Evolutionary conservation across 2,329 filamentous ascomycete species (phyloP).

Genomic region (Cryphonectria radicalis): DNA sequence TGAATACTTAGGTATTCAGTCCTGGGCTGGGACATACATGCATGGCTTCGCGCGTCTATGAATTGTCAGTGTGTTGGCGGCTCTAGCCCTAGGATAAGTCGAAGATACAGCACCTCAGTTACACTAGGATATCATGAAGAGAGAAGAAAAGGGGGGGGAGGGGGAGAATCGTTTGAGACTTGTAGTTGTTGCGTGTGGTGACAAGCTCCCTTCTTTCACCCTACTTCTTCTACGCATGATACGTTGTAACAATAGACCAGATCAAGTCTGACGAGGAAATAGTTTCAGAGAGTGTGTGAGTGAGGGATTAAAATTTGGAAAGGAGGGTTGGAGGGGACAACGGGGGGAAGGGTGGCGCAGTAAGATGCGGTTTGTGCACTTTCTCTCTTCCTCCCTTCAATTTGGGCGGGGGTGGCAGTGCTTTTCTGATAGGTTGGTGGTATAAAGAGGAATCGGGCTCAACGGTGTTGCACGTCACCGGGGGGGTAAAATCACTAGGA

Average conservation of each 20-base stretch:
- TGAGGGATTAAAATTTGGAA: not conserved
- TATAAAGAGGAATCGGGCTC: not conserved
- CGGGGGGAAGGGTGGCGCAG: too few relatives aligned
- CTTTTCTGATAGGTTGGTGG: not conserved
- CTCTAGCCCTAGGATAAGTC: not conserved
- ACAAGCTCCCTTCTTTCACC: too few relatives aligned
- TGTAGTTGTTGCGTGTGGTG: not conserved
- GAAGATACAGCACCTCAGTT: not conserved
- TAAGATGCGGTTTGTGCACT: too few relatives aligned
- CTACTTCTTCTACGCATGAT: not conserved
- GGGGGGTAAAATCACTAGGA: too few relatives aligned
- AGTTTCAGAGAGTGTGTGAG: not conserved
- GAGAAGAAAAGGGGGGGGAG: not conserved
- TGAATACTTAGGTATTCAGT: not conserved
- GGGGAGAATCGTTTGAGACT: not conserved
- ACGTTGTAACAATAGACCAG: not conserved
- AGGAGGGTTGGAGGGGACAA: too few relatives aligned
- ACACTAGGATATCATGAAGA: too few relatives aligned
- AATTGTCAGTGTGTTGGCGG: not conserved
- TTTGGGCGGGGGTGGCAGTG: not conserved
- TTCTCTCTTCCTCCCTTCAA: not conserved
- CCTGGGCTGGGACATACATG: not conserved
- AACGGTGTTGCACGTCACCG: too few relatives aligned
- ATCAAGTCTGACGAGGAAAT: not conserved
- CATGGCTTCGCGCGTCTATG: not conserved